A percentile compares a stretch with the other conserved stretches of the same genome.
Conservation (phyloP, 2,329 filamentous ascomycete genomes). For the Colletotrichum chlorophyti region DNA sequence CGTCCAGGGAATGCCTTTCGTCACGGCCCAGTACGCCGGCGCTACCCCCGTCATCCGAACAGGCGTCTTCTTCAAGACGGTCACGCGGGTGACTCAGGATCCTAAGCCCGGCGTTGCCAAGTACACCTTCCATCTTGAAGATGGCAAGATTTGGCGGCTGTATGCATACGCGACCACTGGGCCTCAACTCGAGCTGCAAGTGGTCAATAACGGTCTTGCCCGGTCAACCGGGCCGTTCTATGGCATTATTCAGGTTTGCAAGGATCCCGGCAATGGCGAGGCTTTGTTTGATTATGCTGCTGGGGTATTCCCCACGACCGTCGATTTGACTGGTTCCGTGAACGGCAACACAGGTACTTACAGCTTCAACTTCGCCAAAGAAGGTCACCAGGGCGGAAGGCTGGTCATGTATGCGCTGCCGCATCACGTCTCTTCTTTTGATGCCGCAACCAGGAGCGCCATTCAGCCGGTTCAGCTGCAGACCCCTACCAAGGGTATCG, state of each 20-base stretch:
- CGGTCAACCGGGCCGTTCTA: conserved; percentile 72
- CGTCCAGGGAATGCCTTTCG: conserved; percentile 87
- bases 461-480: conserved; percentile 67
- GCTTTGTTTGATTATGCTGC: conserved; percentile 75
- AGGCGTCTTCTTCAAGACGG: conserved; percentile 73
- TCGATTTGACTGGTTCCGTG: conserved; percentile 69
- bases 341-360: conserved; percentile 72
- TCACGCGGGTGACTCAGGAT: conserved; percentile 64
- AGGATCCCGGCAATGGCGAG: conserved; percentile 73
- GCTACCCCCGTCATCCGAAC: conserved; percentile 77
- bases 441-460: conserved; percentile 57
- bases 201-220: conserved; percentile 71
- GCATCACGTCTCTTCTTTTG: conserved; percentile 83
- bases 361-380: conserved; percentile 74
- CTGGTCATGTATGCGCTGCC: conserved; percentile 88
- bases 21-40: conserved; percentile 78
- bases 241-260: conserved; percentile 84
- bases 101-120: conserved; percentile 74
- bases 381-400: conserved; percentile 63
- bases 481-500: conserved; percentile 85
- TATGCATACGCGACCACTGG: conserved; percentile 72
- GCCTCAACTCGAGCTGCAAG: conserved; percentile 68
- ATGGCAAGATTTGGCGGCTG: conserved; percentile 78
- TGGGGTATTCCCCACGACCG: conserved; percentile 75
- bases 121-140: conserved; percentile 75